Evolutionary conservation across 2,329 filamentous ascomycete species (phyloP), one percentile per base, ranked within the genome.

Genomic region (Penicillium brasilianum): DNA sequence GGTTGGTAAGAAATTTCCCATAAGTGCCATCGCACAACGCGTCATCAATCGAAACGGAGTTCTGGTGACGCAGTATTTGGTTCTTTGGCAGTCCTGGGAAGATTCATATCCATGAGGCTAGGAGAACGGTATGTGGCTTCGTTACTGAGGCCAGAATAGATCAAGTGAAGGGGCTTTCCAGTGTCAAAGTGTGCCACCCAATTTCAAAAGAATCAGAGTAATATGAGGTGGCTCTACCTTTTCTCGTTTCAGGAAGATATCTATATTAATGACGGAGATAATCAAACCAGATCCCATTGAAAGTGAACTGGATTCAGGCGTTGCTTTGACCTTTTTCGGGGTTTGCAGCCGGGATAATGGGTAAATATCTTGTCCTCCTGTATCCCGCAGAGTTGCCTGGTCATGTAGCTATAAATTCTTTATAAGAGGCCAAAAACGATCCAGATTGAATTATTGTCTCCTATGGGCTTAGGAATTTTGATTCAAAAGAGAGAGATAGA

Each of bases 381-480:
- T 44, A 5, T 22, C 41, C 41, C 11, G 41, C 41, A 44, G 41
- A 25, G 39, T 20, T 43, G 39, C 39, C 39, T 11, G 39, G 39
- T 43, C 39, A 43, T 43, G 39, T 43, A 11, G 39, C 41, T 44
- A 44, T 14, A 22, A 10, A 44, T 44, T 22, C 41, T 44, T 44
- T 44, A 44, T 1, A 13, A 4, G 18, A 44, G 41, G 41, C 41
- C 18, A 44, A 44, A 44, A 44, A 44, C 41, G 18, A 44, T 44
- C 18, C 20, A 44, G 41, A 20, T 4, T 44, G 20, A 13, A 44
- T 44, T 44, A 20, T 43, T 22, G 39, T 44, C 41, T 44, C 9
- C 41, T 44, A 44, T 44, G 41, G 41, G 41, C 41, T 44, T 44
- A n/a, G 37, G 18, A 39, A 4, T 39, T 44, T 44, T 44, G 41